phyloP scores from a whole-genome alignment of 169 alveolate genomes.

The Plasmodium adleri region DNA sequence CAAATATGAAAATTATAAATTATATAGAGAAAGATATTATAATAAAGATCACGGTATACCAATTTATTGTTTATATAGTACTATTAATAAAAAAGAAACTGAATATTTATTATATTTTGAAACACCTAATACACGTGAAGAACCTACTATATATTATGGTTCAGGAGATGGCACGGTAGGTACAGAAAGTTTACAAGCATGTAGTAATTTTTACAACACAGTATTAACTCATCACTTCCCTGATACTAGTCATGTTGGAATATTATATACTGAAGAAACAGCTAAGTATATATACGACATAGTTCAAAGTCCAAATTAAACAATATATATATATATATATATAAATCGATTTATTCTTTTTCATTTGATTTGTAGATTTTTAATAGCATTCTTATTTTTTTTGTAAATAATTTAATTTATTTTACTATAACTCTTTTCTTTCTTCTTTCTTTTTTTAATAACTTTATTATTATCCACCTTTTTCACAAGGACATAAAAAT shows the following conservation, averaged over 20 bases:
- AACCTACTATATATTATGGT: constrained; percentile 41
- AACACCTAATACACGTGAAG: constrained; percentile 2
- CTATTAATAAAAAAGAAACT: constrained; percentile 19
- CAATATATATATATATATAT: neutral
- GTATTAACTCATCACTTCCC: constrained; percentile 2
- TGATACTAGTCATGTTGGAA: constrained; percentile 21
- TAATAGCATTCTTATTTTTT: no score
- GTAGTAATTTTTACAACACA: constrained; percentile 23
- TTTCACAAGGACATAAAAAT: no score
- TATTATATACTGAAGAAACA: constrained; percentile 1
- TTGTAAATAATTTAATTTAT: no score
- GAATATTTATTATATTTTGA: constrained; percentile 39
- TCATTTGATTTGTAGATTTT: no score
- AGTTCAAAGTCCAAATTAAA: neutral
- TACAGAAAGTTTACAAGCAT: constrained; percentile 40
- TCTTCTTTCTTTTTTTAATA: no score
- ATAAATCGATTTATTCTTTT: no score
- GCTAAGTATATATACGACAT: constrained; percentile 31
- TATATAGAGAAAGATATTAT: constrained; percentile 18
- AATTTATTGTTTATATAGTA: constrained; percentile 47
- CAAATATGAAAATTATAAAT: constrained; percentile 32
- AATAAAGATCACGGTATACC: constrained; percentile 58
- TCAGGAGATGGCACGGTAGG: constrained; percentile 56
- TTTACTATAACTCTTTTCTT: no score
- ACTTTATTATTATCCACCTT: no score